phyloP scores from a whole-genome alignment of 768 basidiomycete genomes.

The Mrakia gelida region DNA sequence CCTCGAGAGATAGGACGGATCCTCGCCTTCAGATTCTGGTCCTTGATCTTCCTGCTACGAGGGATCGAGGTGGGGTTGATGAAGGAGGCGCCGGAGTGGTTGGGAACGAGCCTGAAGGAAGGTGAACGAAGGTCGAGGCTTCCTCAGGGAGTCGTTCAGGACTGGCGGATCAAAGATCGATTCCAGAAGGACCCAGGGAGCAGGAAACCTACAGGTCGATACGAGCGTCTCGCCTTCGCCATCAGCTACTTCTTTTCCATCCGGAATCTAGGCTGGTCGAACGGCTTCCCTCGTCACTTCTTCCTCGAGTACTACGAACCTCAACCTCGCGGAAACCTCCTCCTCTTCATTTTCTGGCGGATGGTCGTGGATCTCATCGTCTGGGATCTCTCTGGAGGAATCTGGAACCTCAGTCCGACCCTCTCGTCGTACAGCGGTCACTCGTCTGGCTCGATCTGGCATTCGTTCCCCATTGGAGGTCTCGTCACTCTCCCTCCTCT shows the following conservation, averaged over 20 bases:
- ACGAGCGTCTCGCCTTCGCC: not conserved
- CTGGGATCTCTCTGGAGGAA: not conserved
- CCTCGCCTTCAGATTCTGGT: not conserved
- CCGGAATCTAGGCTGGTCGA: not conserved
- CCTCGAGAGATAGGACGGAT: not conserved
- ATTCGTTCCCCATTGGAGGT: not conserved
- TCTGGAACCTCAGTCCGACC: not conserved
- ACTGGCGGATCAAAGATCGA: too few species aligned
- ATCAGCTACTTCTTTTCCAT: not conserved
- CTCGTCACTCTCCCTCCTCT: not conserved
- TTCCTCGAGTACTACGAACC: not conserved
- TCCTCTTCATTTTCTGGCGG: not conserved
- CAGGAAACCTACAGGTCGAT: not conserved
- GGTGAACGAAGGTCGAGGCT: too few species aligned
- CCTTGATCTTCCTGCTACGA: not conserved
- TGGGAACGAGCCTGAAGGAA: not conserved
- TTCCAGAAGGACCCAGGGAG: not conserved
- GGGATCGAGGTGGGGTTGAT: not conserved
- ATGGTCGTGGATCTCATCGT: not conserved
- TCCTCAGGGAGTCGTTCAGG: too few species aligned
- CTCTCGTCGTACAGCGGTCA: not conserved
- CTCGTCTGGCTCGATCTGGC: not conserved
- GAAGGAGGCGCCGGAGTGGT: not conserved
- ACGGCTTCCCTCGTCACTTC: not conserved
- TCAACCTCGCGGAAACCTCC: not conserved